A percentile compares a stretch with the other conserved stretches of the same genome.
Conservation (phyloP, 441 rosid genomes). For the Eutrema salsugineum region DNA sequence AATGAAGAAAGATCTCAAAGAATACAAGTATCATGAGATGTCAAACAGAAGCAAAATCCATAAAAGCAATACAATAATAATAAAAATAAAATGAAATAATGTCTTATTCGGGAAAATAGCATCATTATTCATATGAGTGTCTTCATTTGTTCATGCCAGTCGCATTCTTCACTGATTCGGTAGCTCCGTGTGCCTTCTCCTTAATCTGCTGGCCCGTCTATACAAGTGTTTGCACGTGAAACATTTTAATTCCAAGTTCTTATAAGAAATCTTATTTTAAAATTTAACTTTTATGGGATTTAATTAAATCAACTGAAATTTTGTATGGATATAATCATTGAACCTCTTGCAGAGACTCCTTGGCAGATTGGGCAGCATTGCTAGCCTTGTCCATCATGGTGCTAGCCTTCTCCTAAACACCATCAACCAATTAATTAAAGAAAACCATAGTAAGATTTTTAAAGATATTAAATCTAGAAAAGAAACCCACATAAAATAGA, state of each 20-base stretch:
- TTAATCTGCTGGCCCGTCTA: constrained; percentile 61
- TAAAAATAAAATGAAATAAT: not conserved
- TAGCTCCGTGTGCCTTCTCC: constrained; percentile 58
- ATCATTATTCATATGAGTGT: not conserved
- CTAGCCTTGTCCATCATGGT: constrained; percentile 53
- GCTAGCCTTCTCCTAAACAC: constrained; percentile 55
- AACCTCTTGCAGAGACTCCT: constrained; percentile 61
- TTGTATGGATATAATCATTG: not conserved
- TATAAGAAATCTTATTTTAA: not conserved
- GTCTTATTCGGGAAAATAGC: not conserved
- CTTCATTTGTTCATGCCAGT: constrained; percentile 64
- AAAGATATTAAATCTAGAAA: not conserved
- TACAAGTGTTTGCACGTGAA: not conserved
- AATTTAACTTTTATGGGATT: not conserved
- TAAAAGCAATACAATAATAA: not conserved
- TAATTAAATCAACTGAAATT: not conserved
- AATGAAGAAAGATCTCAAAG: not conserved
- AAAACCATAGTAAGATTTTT: not conserved
- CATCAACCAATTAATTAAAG: not conserved
- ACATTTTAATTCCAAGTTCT: not conserved
- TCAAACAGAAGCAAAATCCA: not conserved
- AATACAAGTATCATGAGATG: not conserved
- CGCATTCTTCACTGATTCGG: constrained; percentile 61
- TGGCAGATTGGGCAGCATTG: constrained; percentile 60
- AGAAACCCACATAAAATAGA: not conserved